These are phyloP conservation scores for Lasiosphaeria ovina DNA, from an alignment of 495 filamentous ascomycete species.

Conservation along the genomic window DNA sequence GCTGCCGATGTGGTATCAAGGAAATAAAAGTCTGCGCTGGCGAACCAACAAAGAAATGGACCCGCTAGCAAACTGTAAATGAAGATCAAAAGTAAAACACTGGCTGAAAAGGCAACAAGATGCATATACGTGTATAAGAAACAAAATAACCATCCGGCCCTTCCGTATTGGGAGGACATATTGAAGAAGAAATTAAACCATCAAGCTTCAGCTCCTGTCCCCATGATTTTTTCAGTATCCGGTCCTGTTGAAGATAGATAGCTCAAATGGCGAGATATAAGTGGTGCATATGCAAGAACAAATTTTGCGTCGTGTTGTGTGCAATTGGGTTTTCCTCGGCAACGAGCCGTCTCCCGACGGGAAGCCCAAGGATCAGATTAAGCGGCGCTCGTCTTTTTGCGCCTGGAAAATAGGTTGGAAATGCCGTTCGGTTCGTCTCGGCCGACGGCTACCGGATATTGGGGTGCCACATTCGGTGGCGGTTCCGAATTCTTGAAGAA, in stretches of 20 bases:
- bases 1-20: background rate
- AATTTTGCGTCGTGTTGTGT: background rate
- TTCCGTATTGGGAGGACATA: no score
- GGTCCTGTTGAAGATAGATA: no score
- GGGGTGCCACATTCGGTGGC: constrained; percentile 39
- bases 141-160: no score
- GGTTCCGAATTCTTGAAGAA: constrained; percentile 77
- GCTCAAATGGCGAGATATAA: background rate
- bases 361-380: background rate
- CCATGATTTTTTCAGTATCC: no score
- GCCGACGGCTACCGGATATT: background rate
- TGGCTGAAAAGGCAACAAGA: no score
- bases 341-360: background rate
- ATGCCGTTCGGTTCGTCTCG: constrained; percentile 5
- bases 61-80: no score
- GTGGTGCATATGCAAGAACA: background rate
- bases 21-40: background rate
- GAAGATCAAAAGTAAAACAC: no score
- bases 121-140: no score
- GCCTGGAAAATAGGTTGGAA: constrained; percentile 22
- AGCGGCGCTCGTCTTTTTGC: constrained; percentile 29
- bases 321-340: background rate
- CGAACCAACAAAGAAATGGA: background rate
- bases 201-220: no score
- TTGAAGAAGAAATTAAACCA: no score